Evolutionary conservation across 2,329 filamentous ascomycete species (phyloP), one percentile per base, ranked within the genome.

Genomic region (Phaeosphaeriaceae sp.): DNA sequence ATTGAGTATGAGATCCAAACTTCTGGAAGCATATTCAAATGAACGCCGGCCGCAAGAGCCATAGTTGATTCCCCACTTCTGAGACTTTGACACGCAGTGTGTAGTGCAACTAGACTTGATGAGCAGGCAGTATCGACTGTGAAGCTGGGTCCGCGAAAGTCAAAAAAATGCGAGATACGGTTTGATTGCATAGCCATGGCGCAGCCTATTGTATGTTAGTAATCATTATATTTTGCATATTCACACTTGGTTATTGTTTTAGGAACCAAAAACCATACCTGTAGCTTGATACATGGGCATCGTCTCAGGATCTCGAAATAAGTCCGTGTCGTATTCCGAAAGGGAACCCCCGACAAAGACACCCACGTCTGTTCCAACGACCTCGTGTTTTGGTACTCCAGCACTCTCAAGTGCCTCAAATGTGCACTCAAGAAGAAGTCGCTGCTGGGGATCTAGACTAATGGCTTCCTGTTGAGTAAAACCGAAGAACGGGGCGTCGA

Each of bases 391-490:
- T 2, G 63, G 58, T 0, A 71, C 50, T 7, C 70, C 72, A 12
- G 63, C 72, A 46, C 63, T 73, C 38, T 77, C 75, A 0, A 83
- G 55, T 1, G 74, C 71, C 52, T 76, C 68, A 18, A 72, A 73
- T 0, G 64, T 61, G 11, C 62, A 61, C 46, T 74, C 71, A 1
- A 74, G 56, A 1, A 71, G 52, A 1, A 68, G 49, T 0, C 71
- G 61, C 32, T 74, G 70, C 26, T 73, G 65, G 5, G 68, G 70
- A 38, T 74, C 70, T 32, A 71, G 42, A 29, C 52, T 52, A 4
- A 45, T 56, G 3, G 68, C 67, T 29, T 73, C 70, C 15, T 59
- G 50, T 4, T 55, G 46, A 0, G 55, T 66, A 29, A 71, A 61
- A 17, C 59, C 58, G 42, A 72, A 72, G 37, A 73, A 71, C 0